Conservation (phyloP, 495 filamentous ascomycete species). For the Aspergillus panamensis region DNA sequence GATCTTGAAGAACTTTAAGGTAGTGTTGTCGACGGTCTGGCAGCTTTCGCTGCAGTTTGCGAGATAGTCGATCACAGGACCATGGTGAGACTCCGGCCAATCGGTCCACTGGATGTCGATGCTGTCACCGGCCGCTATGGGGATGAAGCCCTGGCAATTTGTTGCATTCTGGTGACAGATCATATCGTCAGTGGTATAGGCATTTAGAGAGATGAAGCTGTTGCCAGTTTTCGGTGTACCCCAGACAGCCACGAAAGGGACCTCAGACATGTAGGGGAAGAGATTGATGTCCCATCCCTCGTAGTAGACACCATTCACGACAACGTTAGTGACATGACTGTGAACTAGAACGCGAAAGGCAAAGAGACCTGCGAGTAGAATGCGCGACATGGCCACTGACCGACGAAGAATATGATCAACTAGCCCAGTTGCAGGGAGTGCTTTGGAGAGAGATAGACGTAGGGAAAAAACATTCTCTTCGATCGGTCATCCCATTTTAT, state of each 20-base stretch:
- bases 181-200: slow-evolving; percentile 50
- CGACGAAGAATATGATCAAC: background rate
- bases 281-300: slow-evolving; percentile 26
- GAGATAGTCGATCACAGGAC: slow-evolving; percentile 66
- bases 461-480: background rate
- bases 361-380: background rate
- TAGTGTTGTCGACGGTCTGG: slow-evolving; percentile 52
- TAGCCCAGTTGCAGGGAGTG: background rate
- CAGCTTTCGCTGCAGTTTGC: slow-evolving; percentile 61
- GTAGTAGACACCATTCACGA: slow-evolving; percentile 48
- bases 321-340: slow-evolving; percentile 50
- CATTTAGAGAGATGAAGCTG: slow-evolving; percentile 48
- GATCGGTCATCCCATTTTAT: background rate
- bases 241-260: slow-evolving; percentile 45
- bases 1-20: slow-evolving; percentile 68
- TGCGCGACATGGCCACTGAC: background rate
- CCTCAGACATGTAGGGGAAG: slow-evolving; percentile 25
- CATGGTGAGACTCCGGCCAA: slow-evolving; percentile 59
- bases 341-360: slow-evolving; percentile 46
- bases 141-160: slow-evolving; percentile 43
- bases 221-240: slow-evolving; percentile 49
- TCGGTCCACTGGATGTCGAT: slow-evolving; percentile 54
- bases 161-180: slow-evolving; percentile 57
- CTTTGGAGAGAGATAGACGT: background rate
- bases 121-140: slow-evolving; percentile 46